phyloP scores from a whole-genome alignment of 495 filamentous ascomycete species.

The Physcia stellaris region DNA sequence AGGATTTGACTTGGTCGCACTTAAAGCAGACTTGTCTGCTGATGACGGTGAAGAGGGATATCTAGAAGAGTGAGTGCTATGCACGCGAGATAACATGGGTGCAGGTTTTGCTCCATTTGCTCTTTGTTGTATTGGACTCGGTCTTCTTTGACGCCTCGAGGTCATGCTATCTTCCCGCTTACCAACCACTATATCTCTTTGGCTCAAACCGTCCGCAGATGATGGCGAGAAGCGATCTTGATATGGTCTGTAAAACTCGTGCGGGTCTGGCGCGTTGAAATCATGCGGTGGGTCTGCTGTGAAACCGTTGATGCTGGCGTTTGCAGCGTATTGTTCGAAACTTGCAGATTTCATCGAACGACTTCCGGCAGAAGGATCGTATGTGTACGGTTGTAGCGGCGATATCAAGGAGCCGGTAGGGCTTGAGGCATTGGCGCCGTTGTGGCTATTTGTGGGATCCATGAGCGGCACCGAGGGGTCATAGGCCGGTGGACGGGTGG shows the following conservation, averaged over 20 bases:
- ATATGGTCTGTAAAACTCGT: constrained; percentile 37
- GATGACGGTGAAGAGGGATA: constrained; percentile 23
- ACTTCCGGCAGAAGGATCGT: no score
- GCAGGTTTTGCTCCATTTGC: constrained; percentile 1
- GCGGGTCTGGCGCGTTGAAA: constrained; percentile 34
- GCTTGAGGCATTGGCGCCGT: no score
- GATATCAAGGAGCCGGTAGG: no score
- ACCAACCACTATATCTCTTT: constrained; percentile 18
- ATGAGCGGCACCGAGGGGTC: no score
- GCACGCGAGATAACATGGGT: not conserved
- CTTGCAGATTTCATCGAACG: constrained; percentile 17
- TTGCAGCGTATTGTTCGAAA: constrained; percentile 9
- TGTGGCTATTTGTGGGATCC: no score
- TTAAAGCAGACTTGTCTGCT: constrained; percentile 13
- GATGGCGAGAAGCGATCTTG: constrained; percentile 13
- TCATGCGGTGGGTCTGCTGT: constrained; percentile 6
- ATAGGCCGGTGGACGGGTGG: no score
- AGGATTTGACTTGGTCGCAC: constrained; percentile 14
- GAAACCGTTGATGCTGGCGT: constrained; percentile 7
- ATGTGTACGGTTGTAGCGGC: no score
- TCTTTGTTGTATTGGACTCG: constrained; percentile 5
- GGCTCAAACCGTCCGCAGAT: constrained; percentile 15
- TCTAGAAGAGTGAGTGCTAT: constrained; percentile 3
- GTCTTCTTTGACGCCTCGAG: constrained; percentile 8
- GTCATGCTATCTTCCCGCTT: constrained; percentile 17